Percentiles rank a stretch among this genome's conserved stretches.
phyloP scores from a whole-genome alignment of 371 early-diverging fungal species.

The Actinomortierella wolfii region DNA sequence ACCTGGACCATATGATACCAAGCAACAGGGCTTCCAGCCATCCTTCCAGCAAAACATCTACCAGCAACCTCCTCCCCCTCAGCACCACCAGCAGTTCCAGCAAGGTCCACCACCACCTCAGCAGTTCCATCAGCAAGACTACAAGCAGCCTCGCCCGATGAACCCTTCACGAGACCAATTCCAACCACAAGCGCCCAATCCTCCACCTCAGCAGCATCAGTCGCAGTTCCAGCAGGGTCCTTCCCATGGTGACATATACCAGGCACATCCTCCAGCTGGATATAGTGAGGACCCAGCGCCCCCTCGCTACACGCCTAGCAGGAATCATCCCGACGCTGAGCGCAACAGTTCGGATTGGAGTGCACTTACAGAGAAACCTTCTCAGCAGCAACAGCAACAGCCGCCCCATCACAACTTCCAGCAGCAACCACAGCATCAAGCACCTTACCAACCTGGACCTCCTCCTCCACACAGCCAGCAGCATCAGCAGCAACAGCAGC shows the following conservation, averaged over 20 bases:
- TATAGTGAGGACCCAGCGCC: too few species aligned
- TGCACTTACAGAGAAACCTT: constrained; percentile 24
- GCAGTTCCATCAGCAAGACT: too few species aligned
- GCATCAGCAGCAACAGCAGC: neutral
- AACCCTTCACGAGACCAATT: too few species aligned
- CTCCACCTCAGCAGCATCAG: too few species aligned
- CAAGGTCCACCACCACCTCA: constrained; percentile 1
- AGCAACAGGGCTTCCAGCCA: constrained; percentile 11
- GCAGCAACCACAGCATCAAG: neutral
- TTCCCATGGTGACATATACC: too few species aligned
- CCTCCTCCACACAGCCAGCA: neutral
- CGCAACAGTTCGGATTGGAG: constrained; percentile 31
- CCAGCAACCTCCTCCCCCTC: constrained; percentile 13
- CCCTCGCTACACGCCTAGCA: too few species aligned
- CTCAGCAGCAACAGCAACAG: constrained; percentile 3
- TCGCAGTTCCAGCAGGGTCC: too few species aligned
- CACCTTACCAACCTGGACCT: neutral
- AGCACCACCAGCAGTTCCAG: neutral
- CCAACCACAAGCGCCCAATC: too few species aligned
- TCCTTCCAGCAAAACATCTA: constrained; percentile 11
- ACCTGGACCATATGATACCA: constrained; percentile 1
- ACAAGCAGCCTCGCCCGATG: too few species aligned
- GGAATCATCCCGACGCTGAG: constrained; percentile 10
- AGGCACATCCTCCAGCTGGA: too few species aligned
- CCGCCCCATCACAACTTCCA: neutral